Conservation (phyloP, 2,329 filamentous ascomycete species). For the Paraconiothyrium sp. region DNA sequence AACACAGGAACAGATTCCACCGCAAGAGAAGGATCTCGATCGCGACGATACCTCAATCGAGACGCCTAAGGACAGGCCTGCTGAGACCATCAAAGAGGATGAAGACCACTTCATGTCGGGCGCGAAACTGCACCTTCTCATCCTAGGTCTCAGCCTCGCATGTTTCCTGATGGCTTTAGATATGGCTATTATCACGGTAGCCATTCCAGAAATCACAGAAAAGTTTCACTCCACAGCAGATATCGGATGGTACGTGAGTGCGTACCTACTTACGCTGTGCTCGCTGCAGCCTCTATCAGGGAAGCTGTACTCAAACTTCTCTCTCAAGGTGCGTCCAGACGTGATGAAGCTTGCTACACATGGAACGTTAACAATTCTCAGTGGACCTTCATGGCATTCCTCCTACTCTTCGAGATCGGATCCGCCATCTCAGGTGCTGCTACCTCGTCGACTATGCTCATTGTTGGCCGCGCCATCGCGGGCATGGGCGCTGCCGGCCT, state of each 20-base stretch:
- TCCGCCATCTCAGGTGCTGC: constrained; percentile 55
- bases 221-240: constrained; percentile 58
- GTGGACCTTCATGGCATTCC: constrained; percentile 46
- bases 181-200: constrained; percentile 53
- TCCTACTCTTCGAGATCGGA: constrained; percentile 59
- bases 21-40: constrained; percentile 14
- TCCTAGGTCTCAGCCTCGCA: constrained; percentile 28
- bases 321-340: constrained; percentile 44
- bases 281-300: constrained; percentile 51
- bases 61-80: constrained; percentile 5
- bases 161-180: constrained; percentile 35
- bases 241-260: constrained; percentile 61
- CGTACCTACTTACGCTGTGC: constrained; percentile 37
- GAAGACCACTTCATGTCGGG: constrained; percentile 29
- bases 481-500: constrained; percentile 59
- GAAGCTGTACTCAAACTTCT: constrained; percentile 54
- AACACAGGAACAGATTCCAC: background rate
- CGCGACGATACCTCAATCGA: constrained; percentile 9
- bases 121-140: constrained; percentile 29
- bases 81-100: constrained; percentile 10
- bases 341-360: constrained; percentile 17
- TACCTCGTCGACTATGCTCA: constrained; percentile 54
- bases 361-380: constrained; percentile 35
- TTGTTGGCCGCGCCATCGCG: constrained; percentile 59
- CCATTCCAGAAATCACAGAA: constrained; percentile 60